phyloP scores from a whole-genome alignment of 176 grass and related monocot genomes.

The Musa acuminata region DNA sequence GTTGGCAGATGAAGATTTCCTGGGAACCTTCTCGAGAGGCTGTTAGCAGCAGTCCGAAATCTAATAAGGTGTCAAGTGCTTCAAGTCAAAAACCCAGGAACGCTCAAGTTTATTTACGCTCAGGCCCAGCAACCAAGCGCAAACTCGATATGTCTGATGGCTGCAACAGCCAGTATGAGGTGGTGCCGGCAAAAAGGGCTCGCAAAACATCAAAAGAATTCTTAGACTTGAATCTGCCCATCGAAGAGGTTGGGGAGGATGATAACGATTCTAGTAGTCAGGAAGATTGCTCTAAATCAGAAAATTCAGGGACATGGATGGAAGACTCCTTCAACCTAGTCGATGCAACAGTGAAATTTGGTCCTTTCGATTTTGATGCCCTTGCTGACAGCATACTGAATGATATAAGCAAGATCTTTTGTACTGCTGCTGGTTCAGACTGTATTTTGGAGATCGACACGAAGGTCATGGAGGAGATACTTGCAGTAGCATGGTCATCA shows the following conservation, averaged over 20 bases:
- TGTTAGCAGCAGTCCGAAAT: constrained; percentile 10
- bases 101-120: constrained; percentile 19
- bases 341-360: constrained; percentile 40
- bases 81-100: constrained; percentile 7
- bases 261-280: constrained; percentile 14
- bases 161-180: constrained; percentile 29
- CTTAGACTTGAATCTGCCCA: constrained; percentile 73
- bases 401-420: constrained; percentile 32
- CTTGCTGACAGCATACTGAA: constrained; percentile 44
- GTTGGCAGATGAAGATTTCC: constrained; percentile 59
- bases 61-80: constrained; percentile 22
- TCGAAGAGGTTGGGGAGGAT: constrained; percentile 30
- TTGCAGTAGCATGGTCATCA: constrained; percentile 44
- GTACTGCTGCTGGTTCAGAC: constrained; percentile 26
- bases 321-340: constrained; percentile 35
- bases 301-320: constrained; percentile 33
- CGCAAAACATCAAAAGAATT: constrained; percentile 31
- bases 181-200: constrained; percentile 29
- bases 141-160: constrained; percentile 28
- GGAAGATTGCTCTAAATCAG: constrained; percentile 25
- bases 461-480: constrained; percentile 56
- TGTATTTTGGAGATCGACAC: constrained; percentile 50
- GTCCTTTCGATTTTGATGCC: constrained; percentile 43
- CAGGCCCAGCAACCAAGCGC: constrained; percentile 31
- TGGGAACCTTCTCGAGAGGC: constrained; percentile 6